Evolutionary conservation across 1,284 basidiomycete species (phyloP), one percentile per base, ranked within the genome.

Genomic region (Ganoderma meredithae): DNA sequence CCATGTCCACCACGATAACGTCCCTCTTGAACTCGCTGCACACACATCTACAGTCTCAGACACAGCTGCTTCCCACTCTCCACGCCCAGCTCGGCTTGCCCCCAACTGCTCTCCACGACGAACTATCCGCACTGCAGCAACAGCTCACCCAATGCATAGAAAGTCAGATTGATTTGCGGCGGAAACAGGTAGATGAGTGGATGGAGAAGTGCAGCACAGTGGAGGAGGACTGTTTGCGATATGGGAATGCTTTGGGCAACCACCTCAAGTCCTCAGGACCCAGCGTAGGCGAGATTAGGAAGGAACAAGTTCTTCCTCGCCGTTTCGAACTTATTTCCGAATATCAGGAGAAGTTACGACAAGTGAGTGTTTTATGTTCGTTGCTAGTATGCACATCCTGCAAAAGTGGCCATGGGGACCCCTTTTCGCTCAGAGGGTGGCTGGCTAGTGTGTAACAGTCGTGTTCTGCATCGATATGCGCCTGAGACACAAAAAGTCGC

Each of bases 1-100:
- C 53, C 55, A 74, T 73, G 74, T 74, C 75, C 63, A 76, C 76
- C 52, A 75, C 76, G 31, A 80, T 82, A 39, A 91, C 90, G 60
- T 83, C 90, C 12, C 83, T 94, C 10, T 83, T 94, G 9, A 88
- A 91, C 76, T 90, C 91, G n/a, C 79, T 95, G 31, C 92, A 94
- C 72, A 86, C 89, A 13, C 90, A 93, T 76, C 81, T 95, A 2
- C 91, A 91, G 77, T 82, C 88, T 2, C 92, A 94, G 79, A 93
- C 91, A 0, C 87, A 90, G 72, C 82, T 93, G 19, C 81, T 95
- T 12, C 93, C 93, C 7, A 88, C 89, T 6, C 82, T 95, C 6
- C 92, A 94, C 74, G 78, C 80, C 15, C 83, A 84, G 71, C 90
- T 95, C 17, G 93, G 93, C 33, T 83, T 94, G 19, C 91, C 93